A percentile compares a stretch with the other conserved stretches of the same genome.
Conservation (phyloP, 768 basidiomycete species). For the Phanerochaete sordida region DNA sequence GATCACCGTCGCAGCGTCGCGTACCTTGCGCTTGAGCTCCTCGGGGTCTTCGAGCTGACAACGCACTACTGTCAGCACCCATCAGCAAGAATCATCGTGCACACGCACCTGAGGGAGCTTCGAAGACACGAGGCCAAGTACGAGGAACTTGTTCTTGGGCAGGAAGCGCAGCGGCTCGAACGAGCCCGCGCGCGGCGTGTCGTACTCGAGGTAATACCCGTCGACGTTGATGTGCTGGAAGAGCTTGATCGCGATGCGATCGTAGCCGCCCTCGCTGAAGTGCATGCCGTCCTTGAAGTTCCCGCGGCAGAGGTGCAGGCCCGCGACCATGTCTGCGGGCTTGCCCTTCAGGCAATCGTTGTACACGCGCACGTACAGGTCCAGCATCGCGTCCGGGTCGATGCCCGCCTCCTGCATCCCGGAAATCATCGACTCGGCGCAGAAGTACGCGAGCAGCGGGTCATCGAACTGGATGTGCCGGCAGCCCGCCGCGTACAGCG, state of each 20-base stretch:
- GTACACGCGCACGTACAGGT: slow-evolving; percentile 64
- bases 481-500: slow-evolving; percentile 42
- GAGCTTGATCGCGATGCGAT: slow-evolving; percentile 48
- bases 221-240: slow-evolving; percentile 61
- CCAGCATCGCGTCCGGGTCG: slow-evolving; percentile 61
- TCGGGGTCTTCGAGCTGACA: slow-evolving; percentile 37
- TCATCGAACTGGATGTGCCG: slow-evolving; percentile 45
- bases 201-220: slow-evolving; percentile 55
- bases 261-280: slow-evolving; percentile 61
- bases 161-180: slow-evolving; percentile 53
- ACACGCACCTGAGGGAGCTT: slow-evolving; percentile 35
- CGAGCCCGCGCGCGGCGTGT: slow-evolving; percentile 59
- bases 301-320: slow-evolving; percentile 60
- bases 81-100: neutral
- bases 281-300: slow-evolving; percentile 39
- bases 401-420: slow-evolving; percentile 59
- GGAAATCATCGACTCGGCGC: slow-evolving; percentile 49
- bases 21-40: slow-evolving; percentile 36
- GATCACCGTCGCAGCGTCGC: slow-evolving; percentile 40
- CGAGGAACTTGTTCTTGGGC: slow-evolving; percentile 40
- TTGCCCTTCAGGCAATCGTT: slow-evolving; percentile 50
- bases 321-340: slow-evolving; percentile 50
- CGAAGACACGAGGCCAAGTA: slow-evolving; percentile 42
- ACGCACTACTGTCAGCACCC: neutral
- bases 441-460: slow-evolving; percentile 59